Evolutionary conservation across 768 basidiomycete genomes (phyloP).

Genomic region (Pleurotus citrinopileatus): DNA sequence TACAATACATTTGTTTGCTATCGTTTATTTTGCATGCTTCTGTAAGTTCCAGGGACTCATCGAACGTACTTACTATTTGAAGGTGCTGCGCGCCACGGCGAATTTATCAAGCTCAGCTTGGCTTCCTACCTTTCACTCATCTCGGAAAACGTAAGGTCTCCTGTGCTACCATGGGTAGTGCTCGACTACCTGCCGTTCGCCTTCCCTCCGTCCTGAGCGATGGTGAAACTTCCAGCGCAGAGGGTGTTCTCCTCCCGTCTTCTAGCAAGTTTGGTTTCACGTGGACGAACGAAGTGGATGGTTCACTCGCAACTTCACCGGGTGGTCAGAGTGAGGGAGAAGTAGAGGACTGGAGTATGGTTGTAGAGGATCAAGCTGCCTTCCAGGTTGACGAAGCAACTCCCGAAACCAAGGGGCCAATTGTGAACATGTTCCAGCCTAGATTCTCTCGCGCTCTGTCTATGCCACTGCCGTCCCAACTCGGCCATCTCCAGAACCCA

Average conservation of each 20-base stretch:
- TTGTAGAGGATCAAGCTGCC: not conserved
- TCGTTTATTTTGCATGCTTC: not conserved
- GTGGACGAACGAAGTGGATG: slow-evolving; percentile 47
- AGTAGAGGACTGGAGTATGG: not conserved
- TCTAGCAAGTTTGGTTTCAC: slow-evolving; percentile 61
- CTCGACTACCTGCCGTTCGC: slow-evolving; percentile 47
- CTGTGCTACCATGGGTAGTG: slow-evolving; percentile 29
- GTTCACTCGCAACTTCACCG: slow-evolving; percentile 32
- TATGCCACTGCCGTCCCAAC: slow-evolving; percentile 75
- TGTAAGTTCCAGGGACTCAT: not conserved
- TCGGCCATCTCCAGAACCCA: slow-evolving; percentile 75
- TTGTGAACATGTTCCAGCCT: slow-evolving; percentile 4
- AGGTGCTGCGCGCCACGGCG: not conserved
- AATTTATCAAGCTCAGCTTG: not conserved
- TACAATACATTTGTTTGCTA: slow-evolving; percentile 2
- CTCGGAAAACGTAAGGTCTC: not conserved
- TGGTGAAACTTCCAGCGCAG: slow-evolving; percentile 23
- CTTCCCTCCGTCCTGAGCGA: slow-evolving; percentile 41
- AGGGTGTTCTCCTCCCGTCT: slow-evolving; percentile 44
- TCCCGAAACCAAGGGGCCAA: not conserved
- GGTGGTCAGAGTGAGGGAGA: slow-evolving; percentile 9
- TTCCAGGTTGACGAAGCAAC: not conserved
- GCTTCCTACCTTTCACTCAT: not conserved
- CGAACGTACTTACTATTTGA: not conserved
- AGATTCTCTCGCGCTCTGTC: slow-evolving; percentile 74